Evolutionary conservation across 2,329 filamentous ascomycete species (phyloP), one percentile per base, ranked within the genome.

Genomic region (Coniochaeta prunicola): DNA sequence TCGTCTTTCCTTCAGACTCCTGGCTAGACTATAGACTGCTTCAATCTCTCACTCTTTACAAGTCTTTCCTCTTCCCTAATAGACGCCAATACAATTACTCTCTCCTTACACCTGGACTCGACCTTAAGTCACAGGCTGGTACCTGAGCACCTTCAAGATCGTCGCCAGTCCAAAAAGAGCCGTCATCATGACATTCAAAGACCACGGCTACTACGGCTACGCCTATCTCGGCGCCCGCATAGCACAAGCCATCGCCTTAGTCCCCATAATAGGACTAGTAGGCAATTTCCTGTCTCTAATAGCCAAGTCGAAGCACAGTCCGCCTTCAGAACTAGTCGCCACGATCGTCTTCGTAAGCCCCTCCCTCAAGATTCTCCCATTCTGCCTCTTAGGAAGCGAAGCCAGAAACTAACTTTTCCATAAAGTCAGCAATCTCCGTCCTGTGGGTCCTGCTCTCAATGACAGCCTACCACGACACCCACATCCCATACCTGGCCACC

Each of bases 261-360:
- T 94, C 59, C 79, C 86, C 60, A 85, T 94, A 64, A 88, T 96
- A 64, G 91, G 91, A 53, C 84, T 96, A 71, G 86, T 86, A 0
- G 84, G 88, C 67, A 91, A 92, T 73, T 96, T 96, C 73, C 87
- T 96, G 67, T 80, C 86, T 26, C 81, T 90, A 65, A 91, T 96
- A 70, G 84, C 91, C 50, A 76, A 79, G 48, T 82, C 79, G 24
- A 81, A 86, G 62, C 82, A 87, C 58, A 79, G 82, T 31, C 85
- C 89, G 0, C 90, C 91, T 0, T 77, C 83, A 57, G 85, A 92
- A 53, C 79, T 97, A 24, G 83, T 96, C 31, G 91, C 86, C 31
- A 91, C 90, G 3, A 80, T 96, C 62, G 84, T 84, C 61, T 84
- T 96, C 64, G 92, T 68, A 57, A 65, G 58, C 58, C 59, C 31